Base-by-base conservation (phyloP, 306 rosid species). In the Fragaria nilgerrensis region DNA sequence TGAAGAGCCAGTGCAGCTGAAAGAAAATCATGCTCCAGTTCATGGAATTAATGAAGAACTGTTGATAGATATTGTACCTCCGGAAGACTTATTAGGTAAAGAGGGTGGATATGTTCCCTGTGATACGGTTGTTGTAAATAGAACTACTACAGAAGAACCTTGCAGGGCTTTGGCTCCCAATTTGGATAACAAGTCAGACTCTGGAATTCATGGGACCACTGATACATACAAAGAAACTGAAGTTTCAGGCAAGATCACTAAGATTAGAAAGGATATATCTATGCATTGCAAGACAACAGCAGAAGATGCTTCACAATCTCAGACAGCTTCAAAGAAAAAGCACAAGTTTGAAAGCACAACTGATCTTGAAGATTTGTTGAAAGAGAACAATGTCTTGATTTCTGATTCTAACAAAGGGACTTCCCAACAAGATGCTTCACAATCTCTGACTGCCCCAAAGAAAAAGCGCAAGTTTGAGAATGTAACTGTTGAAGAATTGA, bases 341-440 rank as follows among this genome's bases (percentile, higher is more conserved):
- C 79, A 5, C 23, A 76, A 25, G 86, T 79, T 61, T 76, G 74
- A 70, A 75, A 55, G 76, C 63, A 62, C 74, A n/a, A 47, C 39
- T 73, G 69, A 76, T 47, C 70, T 59, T 32, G 49, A n/a, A 49
- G 80, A 64, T 75, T 59, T 67, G 13, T 43, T 65, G 55, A 76
- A 73, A 78, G 82, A 74, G 62, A 76, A 84, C 65, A 70, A 78
- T 66, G 55, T 82, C 79, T 74, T 65, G 78, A 37, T 66, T 48
- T 62, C 11, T 78, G 83, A 78, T 81, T 71, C 77, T 75, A 64
- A 63, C 45, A 82, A 77, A 32, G 81, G 12, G 45, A 41, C 59
- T 39, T 83, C 74, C 70, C 82, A 82, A 78, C 68, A 53, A 56
- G 86, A 74, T 68, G 87, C 84, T 79, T 79, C 83, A 32, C 82